Base-by-base conservation (phyloP, 768 basidiomycete species). In the Boletus bicolor region DNA sequence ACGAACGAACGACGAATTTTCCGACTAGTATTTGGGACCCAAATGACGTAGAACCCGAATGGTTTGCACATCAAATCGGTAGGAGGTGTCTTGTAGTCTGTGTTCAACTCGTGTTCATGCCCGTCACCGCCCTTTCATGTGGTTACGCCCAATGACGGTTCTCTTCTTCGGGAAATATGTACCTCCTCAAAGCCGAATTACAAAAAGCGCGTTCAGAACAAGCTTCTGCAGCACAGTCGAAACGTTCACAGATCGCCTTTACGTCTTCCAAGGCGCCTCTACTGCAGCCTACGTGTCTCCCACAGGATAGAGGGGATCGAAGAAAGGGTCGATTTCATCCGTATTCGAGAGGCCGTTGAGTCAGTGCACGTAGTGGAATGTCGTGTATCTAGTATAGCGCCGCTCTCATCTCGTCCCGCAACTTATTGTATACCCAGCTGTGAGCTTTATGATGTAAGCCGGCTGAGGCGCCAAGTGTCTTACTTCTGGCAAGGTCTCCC, bases 1-100 rank as follows among this genome's bases (percentile, higher is more conserved):
- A 96, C 64, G 96, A 98, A 70, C 82, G 86, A 15, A 76, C 83
- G n/a, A 89, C 87, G 2, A 91, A 92, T 60, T 94, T 95, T 65
- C 87, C 90, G 9, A 54, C 75, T 17, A 75, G 77, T 8, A 72
- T 90, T 1, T 98, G 96, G 87, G 81, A 89, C 64, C 85, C 91
- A 14, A 72, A 79, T 37, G 80, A 81, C 39, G 74, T 89, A 24
- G 67, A 76, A 49, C 75, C 81, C 1, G 86, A 84, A 37, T 96
- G 93, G 86, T 86, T 81, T 62, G 86, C 93, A 2, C 82, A 85
- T 36, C 80, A 78, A 62, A 83, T 97, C 64, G 91, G 92, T 93
- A 74, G 73, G 88, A 70, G 46, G 41, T 55, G 55, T 45, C 45
- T 34, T 38, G 34, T 38, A 30, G 39, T 48, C 35, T 43, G 5